Conservation (phyloP, 805 yeast genomes). For the Metschnikowia henanensis region DNA sequence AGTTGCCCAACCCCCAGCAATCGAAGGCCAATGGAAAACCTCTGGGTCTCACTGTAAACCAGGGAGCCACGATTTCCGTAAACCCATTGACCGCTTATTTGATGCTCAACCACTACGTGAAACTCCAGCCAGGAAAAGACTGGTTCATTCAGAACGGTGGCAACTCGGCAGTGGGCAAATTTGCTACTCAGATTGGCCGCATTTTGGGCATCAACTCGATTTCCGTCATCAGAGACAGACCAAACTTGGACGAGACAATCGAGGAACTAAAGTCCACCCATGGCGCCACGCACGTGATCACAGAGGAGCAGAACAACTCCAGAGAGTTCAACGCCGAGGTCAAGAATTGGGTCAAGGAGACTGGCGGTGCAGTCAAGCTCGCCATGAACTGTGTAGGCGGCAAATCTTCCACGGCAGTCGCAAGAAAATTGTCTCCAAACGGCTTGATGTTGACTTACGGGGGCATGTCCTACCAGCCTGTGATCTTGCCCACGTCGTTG, state of each 20-base stretch:
- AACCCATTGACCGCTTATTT: slow-evolving; percentile 93
- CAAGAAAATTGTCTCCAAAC: slow-evolving; percentile 73
- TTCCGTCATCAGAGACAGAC: slow-evolving; percentile 85
- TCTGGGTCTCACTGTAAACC: slow-evolving; percentile 39
- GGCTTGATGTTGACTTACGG: slow-evolving; percentile 91
- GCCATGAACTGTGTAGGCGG: slow-evolving; percentile 97
- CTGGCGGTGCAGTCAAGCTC: slow-evolving; percentile 57
- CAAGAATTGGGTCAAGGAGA: slow-evolving; percentile 50
- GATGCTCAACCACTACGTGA: slow-evolving; percentile 71
- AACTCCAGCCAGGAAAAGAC: slow-evolving; percentile 61
- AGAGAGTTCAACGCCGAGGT: slow-evolving; percentile 63
- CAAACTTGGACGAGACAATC: slow-evolving; percentile 60
- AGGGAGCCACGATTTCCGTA: slow-evolving; percentile 88
- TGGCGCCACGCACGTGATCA: slow-evolving; percentile 89
- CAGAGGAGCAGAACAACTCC: slow-evolving; percentile 80
- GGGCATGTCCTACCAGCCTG: slow-evolving; percentile 97
- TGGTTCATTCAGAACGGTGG: slow-evolving; percentile 98
- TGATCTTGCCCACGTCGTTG: slow-evolving; percentile 82
- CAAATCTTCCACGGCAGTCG: slow-evolving; percentile 73
- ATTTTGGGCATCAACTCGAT: slow-evolving; percentile 79
- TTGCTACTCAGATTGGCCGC: slow-evolving; percentile 85
- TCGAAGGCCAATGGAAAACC: slow-evolving; percentile 38
- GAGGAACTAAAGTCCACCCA: slow-evolving; percentile 50
- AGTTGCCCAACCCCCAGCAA: slow-evolving; percentile 54
- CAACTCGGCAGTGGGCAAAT: slow-evolving; percentile 90